phyloP scores from a whole-genome alignment of 805 yeast genomes.

The Maudiozyma saulgeensis region DNA sequence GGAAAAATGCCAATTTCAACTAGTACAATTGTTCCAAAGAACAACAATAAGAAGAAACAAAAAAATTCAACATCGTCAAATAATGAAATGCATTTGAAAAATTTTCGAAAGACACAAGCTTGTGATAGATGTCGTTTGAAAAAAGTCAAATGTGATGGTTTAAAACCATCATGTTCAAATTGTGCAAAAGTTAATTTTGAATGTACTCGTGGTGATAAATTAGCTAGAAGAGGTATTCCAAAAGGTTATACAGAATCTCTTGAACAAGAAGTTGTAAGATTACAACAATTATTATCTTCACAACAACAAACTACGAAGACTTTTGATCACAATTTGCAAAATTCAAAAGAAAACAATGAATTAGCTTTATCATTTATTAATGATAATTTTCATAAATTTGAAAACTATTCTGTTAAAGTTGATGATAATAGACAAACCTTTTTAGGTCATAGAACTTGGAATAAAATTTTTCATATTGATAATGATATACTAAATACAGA shows the following conservation, averaged over 20 bases:
- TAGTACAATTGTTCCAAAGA: background rate
- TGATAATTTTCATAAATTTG: conserved; percentile 20
- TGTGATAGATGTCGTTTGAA: conserved; percentile 68
- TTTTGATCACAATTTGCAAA: background rate
- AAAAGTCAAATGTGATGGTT: conserved; percentile 45
- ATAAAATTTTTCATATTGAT: conserved; percentile 3
- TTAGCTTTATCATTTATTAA: conserved; percentile 16
- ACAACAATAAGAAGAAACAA: conserved; percentile 9
- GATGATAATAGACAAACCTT: conserved; percentile 7
- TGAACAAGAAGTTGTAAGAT: conserved; percentile 49
- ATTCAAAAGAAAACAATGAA: background rate
- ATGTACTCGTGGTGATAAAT: conserved; percentile 63
- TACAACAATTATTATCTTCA: conserved; percentile 36
- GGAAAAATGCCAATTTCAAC: background rate
- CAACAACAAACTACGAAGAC: background rate
- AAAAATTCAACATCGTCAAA: background rate
- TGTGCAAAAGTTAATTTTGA: conserved; percentile 56
- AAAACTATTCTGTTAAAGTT: conserved; percentile 9
- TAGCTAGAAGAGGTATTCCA: conserved; percentile 70
- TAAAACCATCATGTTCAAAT: conserved; percentile 44
- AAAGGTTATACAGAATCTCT: conserved; percentile 72
- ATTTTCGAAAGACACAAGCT: conserved; percentile 56
- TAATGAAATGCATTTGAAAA: background rate
- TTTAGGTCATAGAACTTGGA: conserved; percentile 24
- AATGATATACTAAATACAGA: background rate